A percentile compares a stretch with the other conserved stretches of the same genome.
Conservation (phyloP, 306 rosid genomes). For the Cucurbita moschata region DNA sequence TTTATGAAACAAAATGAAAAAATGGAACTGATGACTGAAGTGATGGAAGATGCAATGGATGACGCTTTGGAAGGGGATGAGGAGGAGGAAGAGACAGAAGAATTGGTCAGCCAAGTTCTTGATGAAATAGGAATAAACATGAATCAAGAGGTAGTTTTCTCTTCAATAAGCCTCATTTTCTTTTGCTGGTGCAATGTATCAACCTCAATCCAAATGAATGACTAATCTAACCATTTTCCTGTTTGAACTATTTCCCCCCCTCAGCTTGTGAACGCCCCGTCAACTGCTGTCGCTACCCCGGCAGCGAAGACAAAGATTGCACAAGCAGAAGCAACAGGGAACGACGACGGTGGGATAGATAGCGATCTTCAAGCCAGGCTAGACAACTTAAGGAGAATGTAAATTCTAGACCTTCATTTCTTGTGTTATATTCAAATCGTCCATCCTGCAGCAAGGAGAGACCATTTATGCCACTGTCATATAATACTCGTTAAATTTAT, state of each 20-base stretch:
- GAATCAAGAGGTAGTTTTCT: constrained; percentile 66
- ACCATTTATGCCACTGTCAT: background rate
- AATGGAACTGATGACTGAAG: constrained; percentile 73
- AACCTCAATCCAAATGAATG: background rate
- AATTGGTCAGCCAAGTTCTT: constrained; percentile 80
- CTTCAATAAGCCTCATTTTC: background rate
- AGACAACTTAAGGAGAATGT: constrained; percentile 76
- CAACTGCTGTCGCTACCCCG: constrained; percentile 72
- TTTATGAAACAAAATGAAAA: constrained; percentile 87
- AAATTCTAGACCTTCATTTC: constrained; percentile 10
- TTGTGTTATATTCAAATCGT: constrained; percentile 1
- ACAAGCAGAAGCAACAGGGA: constrained; percentile 54
- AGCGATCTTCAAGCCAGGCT: constrained; percentile 88
- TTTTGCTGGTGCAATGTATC: background rate
- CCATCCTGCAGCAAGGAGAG: constrained; percentile 11
- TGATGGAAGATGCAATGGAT: constrained; percentile 92
- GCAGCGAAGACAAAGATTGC: constrained; percentile 53
- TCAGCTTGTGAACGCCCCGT: constrained; percentile 88
- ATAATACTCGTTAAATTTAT: background rate
- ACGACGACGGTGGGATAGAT: constrained; percentile 70
- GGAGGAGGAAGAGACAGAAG: constrained; percentile 94
- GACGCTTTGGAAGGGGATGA: constrained; percentile 97
- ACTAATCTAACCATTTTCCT: background rate
- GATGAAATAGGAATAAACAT: constrained; percentile 81
- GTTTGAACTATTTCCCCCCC: background rate